phyloP scores from a whole-genome alignment of 345 rosid species.

The Eucalyptus curtisii region DNA sequence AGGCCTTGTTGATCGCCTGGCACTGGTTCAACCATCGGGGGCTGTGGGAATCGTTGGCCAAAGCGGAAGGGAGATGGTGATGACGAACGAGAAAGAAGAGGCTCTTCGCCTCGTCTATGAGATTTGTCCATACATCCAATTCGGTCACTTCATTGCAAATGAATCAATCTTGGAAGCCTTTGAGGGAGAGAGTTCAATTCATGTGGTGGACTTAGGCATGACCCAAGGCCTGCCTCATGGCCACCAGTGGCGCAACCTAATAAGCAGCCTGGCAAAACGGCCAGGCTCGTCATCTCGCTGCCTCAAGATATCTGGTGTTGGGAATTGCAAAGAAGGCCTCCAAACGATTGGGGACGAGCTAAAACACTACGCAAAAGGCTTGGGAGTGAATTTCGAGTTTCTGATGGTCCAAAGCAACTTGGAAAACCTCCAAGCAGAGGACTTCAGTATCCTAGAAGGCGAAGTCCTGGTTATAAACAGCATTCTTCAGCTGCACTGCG shows the following conservation, averaged over 20 bases:
- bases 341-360: conserved; percentile 16
- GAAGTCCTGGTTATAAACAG: conserved; percentile 28
- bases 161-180: conserved; percentile 36
- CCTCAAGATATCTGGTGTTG: conserved; percentile 24
- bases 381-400: conserved; percentile 17
- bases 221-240: conserved; percentile 21
- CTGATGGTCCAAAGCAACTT: conserved; percentile 7
- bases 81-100: conserved; percentile 16
- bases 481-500: conserved; percentile 34
- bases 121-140: conserved; percentile 36
- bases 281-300: conserved; percentile 6
- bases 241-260: conserved; percentile 24
- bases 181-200: conserved; percentile 53
- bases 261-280: conserved; percentile 15
- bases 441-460: conserved; percentile 4
- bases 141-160: conserved; percentile 33
- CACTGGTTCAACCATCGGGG: conserved; percentile 23
- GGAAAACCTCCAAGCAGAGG: conserved; percentile 15
- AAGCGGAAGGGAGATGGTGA: background rate
- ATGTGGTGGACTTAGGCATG: conserved; percentile 38
- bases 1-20: conserved; percentile 33
- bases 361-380: background rate
- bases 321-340: conserved; percentile 7
- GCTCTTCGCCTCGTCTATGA: conserved; percentile 27
- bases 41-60: conserved; percentile 3